Evolutionary conservation across 2,329 filamentous ascomycete species (phyloP), one percentile per base, ranked within the genome.

Genomic region (Phoma sp.): DNA sequence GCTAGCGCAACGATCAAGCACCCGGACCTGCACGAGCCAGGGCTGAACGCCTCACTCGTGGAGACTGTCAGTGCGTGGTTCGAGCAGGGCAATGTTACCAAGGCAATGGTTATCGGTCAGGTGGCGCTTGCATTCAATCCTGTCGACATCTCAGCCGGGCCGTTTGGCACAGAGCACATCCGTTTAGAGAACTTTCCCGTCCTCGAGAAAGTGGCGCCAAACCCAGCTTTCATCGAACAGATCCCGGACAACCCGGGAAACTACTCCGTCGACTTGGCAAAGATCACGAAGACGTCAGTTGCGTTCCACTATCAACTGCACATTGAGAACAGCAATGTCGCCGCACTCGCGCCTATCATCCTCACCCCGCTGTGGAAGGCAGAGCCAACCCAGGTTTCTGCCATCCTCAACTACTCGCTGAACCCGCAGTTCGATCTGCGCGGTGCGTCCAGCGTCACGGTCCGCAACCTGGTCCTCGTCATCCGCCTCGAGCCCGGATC

Each of bases 261-360:
- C 69, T 99, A 96, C 76, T 84, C 80, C 0, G 79, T 99, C 26
- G 85, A 93, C 57, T 77, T 95, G 6, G 81, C 86, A 12, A 86
- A 88, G 69, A 84, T 97, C 60, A 78, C 81, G 57, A 86, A 88
- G 65, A 88, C 91, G 1, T 84, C 88, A 0, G 87, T 93, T 6
- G 93, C 89, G 7, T 98, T 99, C 79, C 96, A 95, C 55, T 99
- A 98, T 75, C 90, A 93, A 67, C 81, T 97, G 10, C 91, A 95
- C 62, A 76, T 90, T 25, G 87, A 92, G 26, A 55, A 63, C 42
- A 70, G 77, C 29, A 81, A 80, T 52, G 72, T 83, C 12, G 77
- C 82, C 9, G 69, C 78, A 4, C 87, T 91, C 64, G 88, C 89
- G 10, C 92, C 93, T 0, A 78, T 97, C 11, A 78, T 89, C 14